Evolutionary conservation across 1,284 basidiomycete species (phyloP).

Genomic region (Cystobasidium sp.): DNA sequence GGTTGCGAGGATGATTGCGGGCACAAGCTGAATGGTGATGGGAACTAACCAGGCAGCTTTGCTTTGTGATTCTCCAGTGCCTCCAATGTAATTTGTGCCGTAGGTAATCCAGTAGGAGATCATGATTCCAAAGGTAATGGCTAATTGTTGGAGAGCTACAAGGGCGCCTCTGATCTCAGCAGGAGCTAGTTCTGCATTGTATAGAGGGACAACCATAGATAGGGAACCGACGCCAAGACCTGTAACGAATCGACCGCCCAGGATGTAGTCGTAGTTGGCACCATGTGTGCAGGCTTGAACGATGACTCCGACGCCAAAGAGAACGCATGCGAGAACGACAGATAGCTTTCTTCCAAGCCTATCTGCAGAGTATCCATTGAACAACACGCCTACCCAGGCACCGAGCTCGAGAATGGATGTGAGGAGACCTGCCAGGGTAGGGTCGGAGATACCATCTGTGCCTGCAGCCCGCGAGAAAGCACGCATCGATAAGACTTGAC

Average conservation of each 20-base stretch:
- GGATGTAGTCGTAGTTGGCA: conserved; percentile 48
- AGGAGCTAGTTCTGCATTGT: conserved; percentile 50
- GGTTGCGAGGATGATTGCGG: conserved; percentile 49
- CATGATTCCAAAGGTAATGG: conserved; percentile 50
- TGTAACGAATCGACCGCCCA: conserved; percentile 59
- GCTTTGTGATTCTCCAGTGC: conserved; percentile 50
- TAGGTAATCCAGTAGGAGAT: conserved; percentile 52
- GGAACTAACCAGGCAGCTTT: conserved; percentile 52
- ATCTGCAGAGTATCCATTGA: conserved; percentile 35
- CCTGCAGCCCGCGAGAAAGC: conserved; percentile 48
- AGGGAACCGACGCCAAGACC: conserved; percentile 62
- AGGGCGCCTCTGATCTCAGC: conserved; percentile 49
- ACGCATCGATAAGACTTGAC: conserved; percentile 52
- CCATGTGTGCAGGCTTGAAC: conserved; percentile 58
- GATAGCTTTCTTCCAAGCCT: conserved; percentile 30
- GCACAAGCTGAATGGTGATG: conserved; percentile 51
- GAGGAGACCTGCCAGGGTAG: conserved; percentile 47
- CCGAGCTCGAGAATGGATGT: conserved; percentile 54
- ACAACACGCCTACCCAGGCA: conserved; percentile 49
- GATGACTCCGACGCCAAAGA: conserved; percentile 59
- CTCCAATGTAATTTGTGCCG: conserved; percentile 52
- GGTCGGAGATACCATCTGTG: conserved; percentile 51
- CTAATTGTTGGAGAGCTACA: conserved; percentile 51
- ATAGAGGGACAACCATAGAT: conserved; percentile 50
- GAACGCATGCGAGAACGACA: conserved; percentile 50